These are phyloP conservation scores for Closterium sp. DNA, from an alignment of 139 green algal species.

Conservation along the genomic window DNA sequence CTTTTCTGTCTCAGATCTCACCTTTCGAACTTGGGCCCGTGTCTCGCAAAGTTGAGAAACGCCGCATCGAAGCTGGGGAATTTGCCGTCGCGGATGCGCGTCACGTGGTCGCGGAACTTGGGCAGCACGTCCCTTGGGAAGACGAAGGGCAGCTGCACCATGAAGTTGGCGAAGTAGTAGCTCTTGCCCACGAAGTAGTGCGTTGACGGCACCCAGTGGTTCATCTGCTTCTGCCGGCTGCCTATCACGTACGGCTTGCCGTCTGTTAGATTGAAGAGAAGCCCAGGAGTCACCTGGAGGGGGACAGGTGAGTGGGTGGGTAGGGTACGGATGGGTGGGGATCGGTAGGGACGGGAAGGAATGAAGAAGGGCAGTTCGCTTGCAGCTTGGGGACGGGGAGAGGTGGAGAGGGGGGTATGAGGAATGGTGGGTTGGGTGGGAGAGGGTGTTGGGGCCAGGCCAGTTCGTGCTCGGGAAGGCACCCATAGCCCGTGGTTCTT, in stretches of 20 bases:
- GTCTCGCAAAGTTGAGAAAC: not conserved
- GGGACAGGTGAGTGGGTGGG: not conserved
- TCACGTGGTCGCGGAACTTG: not conserved
- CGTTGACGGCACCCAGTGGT: slow-evolving; percentile 4
- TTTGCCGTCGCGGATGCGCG: not conserved
- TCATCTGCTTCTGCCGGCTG: not conserved
- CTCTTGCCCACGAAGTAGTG: not conserved
- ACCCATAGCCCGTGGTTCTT: too few species aligned
- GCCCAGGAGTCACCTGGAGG: not conserved
- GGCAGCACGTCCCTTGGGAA: not conserved
- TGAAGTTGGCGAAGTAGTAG: slow-evolving; percentile 6
- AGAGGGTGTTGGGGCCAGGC: too few species aligned
- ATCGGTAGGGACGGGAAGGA: too few species aligned
- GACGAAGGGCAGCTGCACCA: slow-evolving; percentile 8
- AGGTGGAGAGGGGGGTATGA: too few species aligned
- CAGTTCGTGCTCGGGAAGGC: too few species aligned
- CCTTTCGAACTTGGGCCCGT: not conserved
- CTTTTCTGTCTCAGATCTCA: too few species aligned
- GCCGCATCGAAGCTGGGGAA: not conserved
- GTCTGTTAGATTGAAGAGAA: not conserved
- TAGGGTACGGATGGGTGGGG: not conserved
- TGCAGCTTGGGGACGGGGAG: too few species aligned
- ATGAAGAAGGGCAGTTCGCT: too few species aligned
- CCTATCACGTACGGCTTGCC: slow-evolving; percentile 4
- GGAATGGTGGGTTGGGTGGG: too few species aligned